Evolutionary conservation across 1,284 basidiomycete species (phyloP).

Genomic region (Sutorius eximius): DNA sequence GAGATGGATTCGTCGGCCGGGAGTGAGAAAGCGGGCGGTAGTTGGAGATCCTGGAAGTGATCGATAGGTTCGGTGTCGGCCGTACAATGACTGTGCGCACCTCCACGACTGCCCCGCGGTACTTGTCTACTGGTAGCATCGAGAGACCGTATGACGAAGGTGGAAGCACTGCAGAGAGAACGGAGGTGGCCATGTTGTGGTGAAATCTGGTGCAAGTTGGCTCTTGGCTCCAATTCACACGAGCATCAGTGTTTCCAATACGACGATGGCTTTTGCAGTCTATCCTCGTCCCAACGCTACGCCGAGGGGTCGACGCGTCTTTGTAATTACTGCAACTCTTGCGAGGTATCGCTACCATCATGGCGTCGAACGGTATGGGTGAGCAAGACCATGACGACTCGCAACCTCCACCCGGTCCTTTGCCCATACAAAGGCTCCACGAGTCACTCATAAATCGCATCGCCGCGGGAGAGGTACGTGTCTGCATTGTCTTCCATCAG

Average conservation of each 20-base stretch:
- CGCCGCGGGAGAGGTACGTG: slow-evolving; percentile 74
- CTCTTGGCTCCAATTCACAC: too few relatives aligned
- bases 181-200: background rate
- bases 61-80: background rate
- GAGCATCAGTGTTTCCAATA: too few relatives aligned
- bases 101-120: slow-evolving; percentile 81
- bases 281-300: too few relatives aligned
- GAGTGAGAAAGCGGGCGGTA: slow-evolving; percentile 86
- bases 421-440: slow-evolving; percentile 67
- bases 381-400: slow-evolving; percentile 6
- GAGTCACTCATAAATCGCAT: slow-evolving; percentile 79
- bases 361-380: slow-evolving; percentile 7
- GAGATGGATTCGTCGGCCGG: slow-evolving; percentile 69
- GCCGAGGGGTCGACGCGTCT: background rate
- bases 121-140: slow-evolving; percentile 49
- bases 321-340: background rate
- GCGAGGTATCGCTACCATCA: too few relatives aligned
- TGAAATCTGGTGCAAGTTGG: too few relatives aligned
- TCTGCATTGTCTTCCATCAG: background rate
- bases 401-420: slow-evolving; percentile 32
- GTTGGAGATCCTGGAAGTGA: slow-evolving; percentile 73
- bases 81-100: slow-evolving; percentile 37
- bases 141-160: background rate
- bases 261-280: too few relatives aligned
- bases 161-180: slow-evolving; percentile 4